Evolutionary conservation across 1,284 basidiomycete genomes (phyloP).

Genomic region (Athelia sp.): DNA sequence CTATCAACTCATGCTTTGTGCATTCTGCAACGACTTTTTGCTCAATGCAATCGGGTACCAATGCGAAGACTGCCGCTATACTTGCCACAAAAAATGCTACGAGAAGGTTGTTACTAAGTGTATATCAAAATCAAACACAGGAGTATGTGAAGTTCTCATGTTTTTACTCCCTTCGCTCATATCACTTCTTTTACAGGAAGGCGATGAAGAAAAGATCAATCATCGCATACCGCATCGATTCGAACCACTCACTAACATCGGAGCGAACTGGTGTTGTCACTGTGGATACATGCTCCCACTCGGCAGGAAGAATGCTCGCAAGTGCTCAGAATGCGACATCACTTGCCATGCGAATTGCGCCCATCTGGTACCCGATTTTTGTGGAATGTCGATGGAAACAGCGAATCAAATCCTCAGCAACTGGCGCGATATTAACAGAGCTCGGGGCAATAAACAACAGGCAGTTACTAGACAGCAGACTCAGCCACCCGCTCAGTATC

Average conservation of each 20-base stretch:
- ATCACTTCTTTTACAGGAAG: conserved; percentile 53
- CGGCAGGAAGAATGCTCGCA: conserved; percentile 93
- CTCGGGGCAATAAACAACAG: conserved; percentile 39
- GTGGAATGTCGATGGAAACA: conserved; percentile 99
- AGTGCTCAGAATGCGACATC: conserved; percentile 94
- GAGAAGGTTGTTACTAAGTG: conserved; percentile 99
- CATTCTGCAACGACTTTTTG: conserved; percentile 96
- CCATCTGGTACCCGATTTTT: conserved; percentile 98
- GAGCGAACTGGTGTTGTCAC: conserved; percentile 99
- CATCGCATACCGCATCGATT: conserved; percentile 99
- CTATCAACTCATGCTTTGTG: conserved; percentile 98
- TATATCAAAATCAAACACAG: conserved; percentile 94
- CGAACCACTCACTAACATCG: conserved; percentile 95
- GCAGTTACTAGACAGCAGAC: conserved; percentile 29
- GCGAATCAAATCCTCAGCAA: conserved; percentile 92
- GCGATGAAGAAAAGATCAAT: conserved; percentile 98
- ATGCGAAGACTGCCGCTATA: conserved; percentile 98
- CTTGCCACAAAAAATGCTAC: conserved; percentile 98
- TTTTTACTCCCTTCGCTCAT: neutral
- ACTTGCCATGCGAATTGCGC: conserved; percentile 98
- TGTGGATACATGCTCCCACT: conserved; percentile 98
- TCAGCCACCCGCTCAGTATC: conserved; percentile 18
- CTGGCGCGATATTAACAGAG: conserved; percentile 79
- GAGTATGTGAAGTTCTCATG: conserved; percentile 49
- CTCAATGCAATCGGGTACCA: conserved; percentile 97